phyloP scores from a whole-genome alignment of 2,329 filamentous ascomycete species.

The Zasmidium cellare region DNA sequence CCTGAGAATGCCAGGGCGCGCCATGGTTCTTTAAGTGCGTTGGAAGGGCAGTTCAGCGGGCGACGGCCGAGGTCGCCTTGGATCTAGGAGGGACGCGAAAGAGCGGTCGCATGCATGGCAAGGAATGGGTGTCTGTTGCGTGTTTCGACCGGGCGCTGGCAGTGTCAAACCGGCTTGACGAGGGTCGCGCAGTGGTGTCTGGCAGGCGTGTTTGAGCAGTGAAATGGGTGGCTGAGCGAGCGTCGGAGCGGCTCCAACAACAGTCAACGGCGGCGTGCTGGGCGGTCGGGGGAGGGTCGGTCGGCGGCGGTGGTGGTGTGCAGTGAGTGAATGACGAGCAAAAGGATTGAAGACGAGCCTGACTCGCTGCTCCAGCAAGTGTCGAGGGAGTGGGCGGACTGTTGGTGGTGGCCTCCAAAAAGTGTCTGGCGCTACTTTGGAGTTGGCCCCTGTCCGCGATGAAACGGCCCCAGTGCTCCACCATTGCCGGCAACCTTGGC shows the following conservation, averaged over 20 bases:
- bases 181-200: background rate
- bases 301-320: background rate
- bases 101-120: slow-evolving; percentile 6
- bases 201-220: background rate
- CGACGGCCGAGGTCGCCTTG: background rate
- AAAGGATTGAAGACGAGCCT: background rate
- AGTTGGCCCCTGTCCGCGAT: background rate
- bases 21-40: slow-evolving; percentile 14
- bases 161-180: background rate
- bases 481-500: background rate
- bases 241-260: background rate
- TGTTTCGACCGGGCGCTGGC: background rate
- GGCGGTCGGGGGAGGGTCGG: background rate
- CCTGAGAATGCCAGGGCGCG: slow-evolving; percentile 24
- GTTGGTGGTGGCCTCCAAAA: background rate
- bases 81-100: background rate
- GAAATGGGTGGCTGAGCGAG: background rate
- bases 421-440: background rate
- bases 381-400: background rate
- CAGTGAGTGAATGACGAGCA: background rate
- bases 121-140: background rate
- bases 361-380: background rate
- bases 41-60: background rate
- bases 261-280: too few relatives aligned
- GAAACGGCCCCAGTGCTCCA: background rate